These are phyloP conservation scores for Dentipellis fragilis DNA, from an alignment of 768 basidiomycete species.

Conservation along the genomic window DNA sequence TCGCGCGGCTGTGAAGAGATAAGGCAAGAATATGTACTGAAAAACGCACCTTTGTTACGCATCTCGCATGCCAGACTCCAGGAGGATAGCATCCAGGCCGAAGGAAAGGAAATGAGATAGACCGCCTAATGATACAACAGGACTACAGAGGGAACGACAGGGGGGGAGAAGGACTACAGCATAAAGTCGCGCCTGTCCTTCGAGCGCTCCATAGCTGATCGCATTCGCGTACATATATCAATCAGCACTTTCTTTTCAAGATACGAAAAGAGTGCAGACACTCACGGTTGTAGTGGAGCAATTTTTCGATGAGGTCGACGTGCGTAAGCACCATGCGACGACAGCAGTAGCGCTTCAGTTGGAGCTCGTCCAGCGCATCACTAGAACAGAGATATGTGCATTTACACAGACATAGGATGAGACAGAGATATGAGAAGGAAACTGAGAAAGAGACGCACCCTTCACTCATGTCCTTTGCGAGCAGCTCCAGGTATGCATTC, in stretches of 20 bases:
- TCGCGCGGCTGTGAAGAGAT: no score
- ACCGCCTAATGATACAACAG: no score
- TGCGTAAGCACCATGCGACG: conserved; percentile 96
- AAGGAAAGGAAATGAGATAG: no score
- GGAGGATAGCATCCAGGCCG: no score
- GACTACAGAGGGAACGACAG: no score
- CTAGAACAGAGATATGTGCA: conserved; percentile 27
- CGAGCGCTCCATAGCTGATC: conserved; percentile 17
- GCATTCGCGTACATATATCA: not conserved
- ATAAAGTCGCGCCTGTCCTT: conserved; percentile 11
- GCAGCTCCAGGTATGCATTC: conserved; percentile 75
- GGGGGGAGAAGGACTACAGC: no score
- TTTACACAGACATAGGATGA: not conserved
- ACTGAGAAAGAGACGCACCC: conserved; percentile 47
- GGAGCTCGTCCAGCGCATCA: conserved; percentile 82
- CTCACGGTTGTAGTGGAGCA: conserved; percentile 92
- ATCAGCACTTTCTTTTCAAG: not conserved
- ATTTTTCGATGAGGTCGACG: conserved; percentile 95
- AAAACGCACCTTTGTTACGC: no score
- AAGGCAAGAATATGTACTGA: no score
- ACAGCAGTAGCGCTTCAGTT: conserved; percentile 92
- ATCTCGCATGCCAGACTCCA: no score
- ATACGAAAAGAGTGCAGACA: conserved; percentile 7
- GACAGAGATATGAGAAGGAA: conserved; percentile 1
- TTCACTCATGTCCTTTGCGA: conserved; percentile 76